phyloP scores from a whole-genome alignment of 1,139 yeast genomes.

The Debaryomyces coudertii region DNA sequence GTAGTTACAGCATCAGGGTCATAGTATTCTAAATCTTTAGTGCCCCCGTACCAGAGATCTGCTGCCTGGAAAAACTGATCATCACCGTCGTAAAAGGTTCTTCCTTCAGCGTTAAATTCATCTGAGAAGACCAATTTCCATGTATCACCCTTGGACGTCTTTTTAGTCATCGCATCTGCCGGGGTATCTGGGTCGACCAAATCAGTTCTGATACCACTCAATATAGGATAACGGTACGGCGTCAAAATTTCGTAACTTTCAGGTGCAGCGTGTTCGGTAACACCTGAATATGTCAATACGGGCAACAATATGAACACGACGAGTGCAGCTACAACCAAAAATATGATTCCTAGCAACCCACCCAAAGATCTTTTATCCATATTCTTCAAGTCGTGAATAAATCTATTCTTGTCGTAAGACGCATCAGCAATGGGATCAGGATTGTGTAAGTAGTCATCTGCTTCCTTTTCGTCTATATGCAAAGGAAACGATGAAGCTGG shows the following conservation, averaged over 20 bases:
- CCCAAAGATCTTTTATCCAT: conserved; percentile 63
- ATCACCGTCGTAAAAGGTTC: conserved; percentile 81
- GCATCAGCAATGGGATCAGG: conserved; percentile 93
- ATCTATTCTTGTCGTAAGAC: conserved; percentile 66
- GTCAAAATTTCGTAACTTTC: conserved; percentile 51
- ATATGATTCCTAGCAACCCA: conserved; percentile 60
- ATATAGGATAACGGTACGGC: conserved; percentile 58
- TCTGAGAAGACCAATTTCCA: conserved; percentile 81
- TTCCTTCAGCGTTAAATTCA: conserved; percentile 80
- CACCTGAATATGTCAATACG: conserved; percentile 73
- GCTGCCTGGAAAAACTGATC: conserved; percentile 84
- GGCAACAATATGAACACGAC: conserved; percentile 73
- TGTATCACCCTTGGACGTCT: conserved; percentile 54
- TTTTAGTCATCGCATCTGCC: conserved; percentile 45
- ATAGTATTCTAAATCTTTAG: conserved; percentile 86
- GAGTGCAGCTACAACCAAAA: conserved; percentile 61
- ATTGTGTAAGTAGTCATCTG: conserved; percentile 88
- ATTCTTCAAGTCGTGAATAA: conserved; percentile 58
- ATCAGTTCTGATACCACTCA: conserved; percentile 62
- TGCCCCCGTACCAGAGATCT: conserved; percentile 77
- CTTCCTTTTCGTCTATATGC: conserved; percentile 85
- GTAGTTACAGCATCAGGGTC: conserved; percentile 81
- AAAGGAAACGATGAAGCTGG: conserved; percentile 88
- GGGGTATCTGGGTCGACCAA: conserved; percentile 86
- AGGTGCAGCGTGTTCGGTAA: conserved; percentile 36